A percentile compares a stretch with the other conserved stretches of the same genome.
Evolutionary conservation across 192 early-diverging fungal genomes (phyloP).

Genomic region (Phycomyces blakesleeanus): DNA sequence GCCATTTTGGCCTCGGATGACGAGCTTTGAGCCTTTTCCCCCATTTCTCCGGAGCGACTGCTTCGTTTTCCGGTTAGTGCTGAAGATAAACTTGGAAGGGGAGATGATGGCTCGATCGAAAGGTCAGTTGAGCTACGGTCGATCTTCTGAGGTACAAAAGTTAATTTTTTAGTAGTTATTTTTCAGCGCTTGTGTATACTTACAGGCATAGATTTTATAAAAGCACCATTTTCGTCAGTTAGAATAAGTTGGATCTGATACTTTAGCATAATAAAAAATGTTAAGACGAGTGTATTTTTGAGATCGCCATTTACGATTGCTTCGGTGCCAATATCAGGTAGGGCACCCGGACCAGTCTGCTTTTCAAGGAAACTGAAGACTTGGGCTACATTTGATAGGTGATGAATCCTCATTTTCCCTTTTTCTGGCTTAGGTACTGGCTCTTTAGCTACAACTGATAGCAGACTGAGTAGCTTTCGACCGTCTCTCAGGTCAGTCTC

Average conservation of each 20-base stretch:
- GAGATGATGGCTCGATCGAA: background rate
- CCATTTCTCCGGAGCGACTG: background rate
- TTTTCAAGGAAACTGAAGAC: conserved; percentile 62
- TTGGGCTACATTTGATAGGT: conserved; percentile 73
- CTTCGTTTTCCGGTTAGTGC: background rate
- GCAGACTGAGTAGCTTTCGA: conserved; percentile 63
- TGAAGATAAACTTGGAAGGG: background rate
- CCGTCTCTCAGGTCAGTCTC: conserved; percentile 64
- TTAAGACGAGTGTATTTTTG: conserved; percentile 57
- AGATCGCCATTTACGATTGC: conserved; percentile 75
- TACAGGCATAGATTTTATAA: background rate
- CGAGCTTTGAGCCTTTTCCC: background rate
- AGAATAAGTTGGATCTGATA: conserved; percentile 39
- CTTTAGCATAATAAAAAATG: conserved; percentile 51
- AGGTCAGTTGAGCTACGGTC: background rate
- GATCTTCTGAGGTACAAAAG: background rate
- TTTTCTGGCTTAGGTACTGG: conserved; percentile 63
- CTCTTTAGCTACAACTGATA: conserved; percentile 70
- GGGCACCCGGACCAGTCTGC: conserved; percentile 50
- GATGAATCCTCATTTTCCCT: conserved; percentile 72
- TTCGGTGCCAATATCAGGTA: conserved; percentile 73
- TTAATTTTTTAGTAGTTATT: too few relatives aligned
- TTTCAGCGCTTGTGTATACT: background rate
- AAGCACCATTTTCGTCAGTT: background rate
- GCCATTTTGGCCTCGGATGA: conserved; percentile 42